These are phyloP conservation scores for Septoria petroselini DNA, from an alignment of 2,329 filamentous ascomycete genomes.

Conservation along the genomic window DNA sequence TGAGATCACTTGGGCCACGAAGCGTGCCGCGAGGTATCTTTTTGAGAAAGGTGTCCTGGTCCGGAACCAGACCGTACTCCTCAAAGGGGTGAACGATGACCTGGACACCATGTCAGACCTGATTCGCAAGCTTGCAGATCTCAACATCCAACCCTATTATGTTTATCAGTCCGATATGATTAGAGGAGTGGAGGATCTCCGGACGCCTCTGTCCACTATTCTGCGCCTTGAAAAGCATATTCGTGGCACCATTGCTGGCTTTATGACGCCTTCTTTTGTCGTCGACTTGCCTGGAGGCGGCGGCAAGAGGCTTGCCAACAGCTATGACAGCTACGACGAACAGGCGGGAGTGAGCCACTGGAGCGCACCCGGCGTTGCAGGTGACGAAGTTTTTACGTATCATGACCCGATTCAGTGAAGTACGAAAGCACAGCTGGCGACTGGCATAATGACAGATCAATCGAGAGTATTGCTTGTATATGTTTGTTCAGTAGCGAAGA, in stretches of 20 bases:
- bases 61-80: conserved; percentile 59
- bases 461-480: neutral
- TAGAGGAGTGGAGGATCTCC: conserved; percentile 58
- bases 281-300: conserved; percentile 63
- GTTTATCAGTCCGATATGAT: conserved; percentile 66
- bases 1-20: conserved; percentile 61
- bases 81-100: conserved; percentile 59
- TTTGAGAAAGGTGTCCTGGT: conserved; percentile 54
- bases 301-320: conserved; percentile 59
- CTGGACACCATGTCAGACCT: conserved; percentile 53
- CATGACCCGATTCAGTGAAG: conserved; percentile 50
- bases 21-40: conserved; percentile 51
- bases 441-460: conserved; percentile 11
- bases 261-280: conserved; percentile 61
- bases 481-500: too few species aligned
- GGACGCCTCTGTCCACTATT: conserved; percentile 59
- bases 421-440: neutral
- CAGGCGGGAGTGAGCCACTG: conserved; percentile 55
- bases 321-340: conserved; percentile 54
- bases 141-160: conserved; percentile 61
- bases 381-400: conserved; percentile 53
- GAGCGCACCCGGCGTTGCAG: conserved; percentile 54
- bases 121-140: conserved; percentile 54
- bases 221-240: conserved; percentile 57
- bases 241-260: conserved; percentile 60